Base-by-base conservation (phyloP, 306 rosid species). In the Ceratonia siliqua region DNA sequence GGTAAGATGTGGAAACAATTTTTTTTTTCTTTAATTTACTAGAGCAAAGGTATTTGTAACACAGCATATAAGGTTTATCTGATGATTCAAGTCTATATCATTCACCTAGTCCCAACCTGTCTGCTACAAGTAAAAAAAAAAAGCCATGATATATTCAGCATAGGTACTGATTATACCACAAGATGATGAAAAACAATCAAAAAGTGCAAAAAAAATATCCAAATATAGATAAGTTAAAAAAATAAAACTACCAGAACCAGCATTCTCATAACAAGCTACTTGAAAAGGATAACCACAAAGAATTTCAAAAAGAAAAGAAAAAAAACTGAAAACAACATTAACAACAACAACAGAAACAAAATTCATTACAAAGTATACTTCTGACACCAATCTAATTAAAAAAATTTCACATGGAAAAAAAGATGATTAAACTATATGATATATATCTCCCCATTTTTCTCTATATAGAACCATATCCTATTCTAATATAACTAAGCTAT, bases 121-220 rank as follows among this genome's bases (percentile, higher is more conserved):
- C 21, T 11, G 25, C 14, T 36, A 5, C 8, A 46, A 35, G 46
- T 49, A 58, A 18, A 17, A 55, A 53, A 52, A 15, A 22, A 58
- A 49, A 50, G 55, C 5, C 11, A 49, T 48, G 68, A 63, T 50
- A 33, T 50, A 49, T 64, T 81, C 30, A 28, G 46, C n/a, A 57
- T 64, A 56, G 21, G 68, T 48, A 67, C 71, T 39, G 64, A 54
- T 52, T 54, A 83, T 75, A 70, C 68, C 72, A 27, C 56, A 12
- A 49, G 9, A 75, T 68, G 24, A 25, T 24, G 9, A 38, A 53
- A 53, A 80, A 17, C 50, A 55, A 18, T 9, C n/a, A 62, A 36
- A 62, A 48, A 43, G 22, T 1, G 41, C 64, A 70, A 72, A 43
- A 38, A 38, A 56, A 70, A 64, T 71, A 28, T 75, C 41, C 39